phyloP scores from a whole-genome alignment of 108 stramenopile species.

The Stephanodiscus triporus region DNA sequence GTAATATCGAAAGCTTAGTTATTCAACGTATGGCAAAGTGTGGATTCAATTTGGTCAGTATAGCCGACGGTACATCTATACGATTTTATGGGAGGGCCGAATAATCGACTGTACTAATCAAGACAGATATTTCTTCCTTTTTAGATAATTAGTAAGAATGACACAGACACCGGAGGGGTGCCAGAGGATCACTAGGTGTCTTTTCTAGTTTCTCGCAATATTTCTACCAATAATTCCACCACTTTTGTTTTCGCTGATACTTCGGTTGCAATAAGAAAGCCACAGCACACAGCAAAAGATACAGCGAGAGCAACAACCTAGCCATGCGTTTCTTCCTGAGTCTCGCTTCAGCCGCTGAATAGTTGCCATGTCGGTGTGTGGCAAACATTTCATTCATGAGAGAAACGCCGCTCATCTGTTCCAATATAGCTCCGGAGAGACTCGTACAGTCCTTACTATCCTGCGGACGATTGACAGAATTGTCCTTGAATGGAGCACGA shows the following conservation, averaged over 20 bases:
- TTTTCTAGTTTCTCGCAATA: too few species aligned
- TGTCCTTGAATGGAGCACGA: too few species aligned
- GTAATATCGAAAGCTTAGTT: conserved; percentile 66
- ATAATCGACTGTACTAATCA: background rate
- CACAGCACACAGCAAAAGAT: too few species aligned
- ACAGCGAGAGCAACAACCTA: too few species aligned
- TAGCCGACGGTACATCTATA: conserved; percentile 62
- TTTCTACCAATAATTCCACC: too few species aligned
- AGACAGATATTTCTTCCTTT: too few species aligned
- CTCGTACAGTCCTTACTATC: conserved; percentile 83
- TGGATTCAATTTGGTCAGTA: conserved; percentile 67
- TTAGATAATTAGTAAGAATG: too few species aligned
- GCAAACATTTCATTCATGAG: conserved; percentile 88
- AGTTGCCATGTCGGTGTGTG: conserved; percentile 69
- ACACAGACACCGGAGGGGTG: too few species aligned
- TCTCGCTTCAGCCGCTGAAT: conserved; percentile 22
- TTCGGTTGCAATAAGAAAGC: too few species aligned
- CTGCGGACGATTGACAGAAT: too few species aligned
- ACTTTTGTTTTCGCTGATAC: too few species aligned
- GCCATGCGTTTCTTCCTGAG: conserved; percentile 54
- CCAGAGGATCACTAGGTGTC: too few species aligned
- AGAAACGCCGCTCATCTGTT: conserved; percentile 66
- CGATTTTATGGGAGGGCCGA: conserved; percentile 1
- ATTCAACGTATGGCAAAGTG: conserved; percentile 66
- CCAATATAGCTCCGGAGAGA: conserved; percentile 86